A percentile compares a stretch with the other conserved stretches of the same genome.
Evolutionary conservation across 495 filamentous ascomycete species (phyloP).

Genomic region (Bacidia rubella): DNA sequence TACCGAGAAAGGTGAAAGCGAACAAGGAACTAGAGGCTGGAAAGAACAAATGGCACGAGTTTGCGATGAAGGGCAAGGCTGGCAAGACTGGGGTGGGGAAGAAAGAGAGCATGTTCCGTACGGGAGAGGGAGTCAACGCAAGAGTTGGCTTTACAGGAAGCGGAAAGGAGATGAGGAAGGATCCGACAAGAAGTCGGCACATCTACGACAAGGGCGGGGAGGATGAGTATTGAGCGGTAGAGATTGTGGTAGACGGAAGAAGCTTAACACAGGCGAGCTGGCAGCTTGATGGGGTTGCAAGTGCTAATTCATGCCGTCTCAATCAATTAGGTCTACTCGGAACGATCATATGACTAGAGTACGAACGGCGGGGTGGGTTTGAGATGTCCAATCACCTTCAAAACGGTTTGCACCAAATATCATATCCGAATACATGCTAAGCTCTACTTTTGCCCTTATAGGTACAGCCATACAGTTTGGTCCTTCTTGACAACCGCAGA

Average conservation of each 20-base stretch:
- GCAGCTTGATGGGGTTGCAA: background rate
- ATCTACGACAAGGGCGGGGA: conserved; percentile 75
- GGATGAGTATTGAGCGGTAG: conserved; percentile 22
- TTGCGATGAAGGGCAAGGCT: conserved; percentile 46
- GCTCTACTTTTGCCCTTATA: no score
- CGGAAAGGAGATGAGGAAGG: conserved; percentile 87
- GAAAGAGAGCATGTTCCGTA: conserved; percentile 97
- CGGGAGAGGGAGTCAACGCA: conserved; percentile 69
- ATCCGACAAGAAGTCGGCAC: conserved; percentile 67
- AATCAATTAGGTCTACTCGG: background rate
- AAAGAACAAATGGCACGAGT: conserved; percentile 93
- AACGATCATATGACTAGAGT: background rate
- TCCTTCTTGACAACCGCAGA: no score
- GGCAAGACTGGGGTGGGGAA: conserved; percentile 53
- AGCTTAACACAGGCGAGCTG: background rate
- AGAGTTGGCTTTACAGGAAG: conserved; percentile 94
- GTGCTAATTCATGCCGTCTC: background rate
- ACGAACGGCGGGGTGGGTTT: background rate
- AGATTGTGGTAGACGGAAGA: background rate
- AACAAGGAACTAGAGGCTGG: conserved; percentile 77
- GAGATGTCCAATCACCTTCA: background rate
- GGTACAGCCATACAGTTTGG: no score
- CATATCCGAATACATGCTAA: background rate
- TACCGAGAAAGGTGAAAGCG: conserved; percentile 73
- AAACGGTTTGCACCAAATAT: background rate